Evolutionary conservation across 2,329 filamentous ascomycete species (phyloP), one percentile per base, ranked within the genome.

Genomic region (Trichoderma koningiopsis): DNA sequence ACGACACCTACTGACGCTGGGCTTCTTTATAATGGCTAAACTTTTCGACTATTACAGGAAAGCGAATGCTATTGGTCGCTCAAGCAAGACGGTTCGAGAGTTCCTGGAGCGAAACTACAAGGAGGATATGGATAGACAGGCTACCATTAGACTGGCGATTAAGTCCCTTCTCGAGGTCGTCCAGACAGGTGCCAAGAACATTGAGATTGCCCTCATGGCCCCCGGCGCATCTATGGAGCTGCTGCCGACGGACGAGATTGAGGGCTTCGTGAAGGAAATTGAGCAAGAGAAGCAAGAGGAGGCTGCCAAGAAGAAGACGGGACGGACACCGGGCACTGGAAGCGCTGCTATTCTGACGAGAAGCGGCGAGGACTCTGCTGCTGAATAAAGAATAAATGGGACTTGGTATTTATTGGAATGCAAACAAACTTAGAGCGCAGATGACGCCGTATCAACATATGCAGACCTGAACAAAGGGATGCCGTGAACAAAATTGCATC

Each of bases 221-320:
- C 94, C 96, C 7, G 94, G 93, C 64, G 94, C 97, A 85, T 81
- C 87, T 19, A 89, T 99, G 72, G 94, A 98, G 85, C 94, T 97
- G 89, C 87, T 99, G 75, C 93, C 94, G 2, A 91, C 95, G 37
- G 95, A 98, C 81, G 93, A 97, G 77, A 99, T 99, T 77, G 96
- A 99, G 86, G 88, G 89, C 75, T 97, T 97, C 78, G 96, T 99
- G 78, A 98, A 98, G 89, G 96, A 89, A 82, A 99, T 99, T 81
- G 97, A 99, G 86, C 92, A 94, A 77, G 96, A 99, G 88, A 99
- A 99, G 88, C 94, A 97, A 80, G 96, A 98, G 82, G 96, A 99
- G 85, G 95, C 95, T 29, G 93, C 93, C 52, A 97, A 94, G 88
- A 97, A 97, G 91, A 96, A 97, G 90, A 92, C 89, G 56, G 91